Conservation (phyloP, 129 eudicot species). For the Solidago caesia region DNA sequence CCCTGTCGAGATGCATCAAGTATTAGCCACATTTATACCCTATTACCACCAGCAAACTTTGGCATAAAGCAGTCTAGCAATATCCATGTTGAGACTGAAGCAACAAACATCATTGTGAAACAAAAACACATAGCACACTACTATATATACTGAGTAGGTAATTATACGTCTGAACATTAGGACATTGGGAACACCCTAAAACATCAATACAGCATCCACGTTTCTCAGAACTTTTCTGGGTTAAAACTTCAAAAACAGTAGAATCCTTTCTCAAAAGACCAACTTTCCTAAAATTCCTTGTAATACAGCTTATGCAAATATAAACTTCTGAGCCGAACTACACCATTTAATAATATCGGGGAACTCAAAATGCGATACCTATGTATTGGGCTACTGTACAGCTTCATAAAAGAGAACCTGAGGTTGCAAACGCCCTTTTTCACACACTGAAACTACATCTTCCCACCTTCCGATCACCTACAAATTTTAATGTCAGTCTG, state of each 20-base stretch:
- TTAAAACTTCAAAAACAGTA: constrained; percentile 21
- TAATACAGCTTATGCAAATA: constrained; percentile 30
- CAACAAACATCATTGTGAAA: no score
- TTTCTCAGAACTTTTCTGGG: constrained; percentile 3
- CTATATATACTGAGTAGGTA: background rate
- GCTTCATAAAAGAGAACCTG: constrained; percentile 95
- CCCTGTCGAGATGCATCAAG: no score
- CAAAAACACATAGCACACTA: background rate
- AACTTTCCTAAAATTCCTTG: constrained; percentile 34
- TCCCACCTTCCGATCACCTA: constrained; percentile 92
- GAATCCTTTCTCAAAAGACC: constrained; percentile 21
- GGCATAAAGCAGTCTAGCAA: no score
- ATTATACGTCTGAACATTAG: constrained; percentile 9
- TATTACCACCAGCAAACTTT: no score
- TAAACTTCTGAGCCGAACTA: constrained; percentile 30
- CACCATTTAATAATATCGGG: background rate
- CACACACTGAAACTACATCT: constrained; percentile 75
- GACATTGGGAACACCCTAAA: background rate
- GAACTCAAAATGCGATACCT: no score
- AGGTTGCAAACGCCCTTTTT: constrained; percentile 90
- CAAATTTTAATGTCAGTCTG: background rate
- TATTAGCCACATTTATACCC: no score
- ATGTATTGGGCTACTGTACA: constrained; percentile 24
- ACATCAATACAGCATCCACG: constrained; percentile 2
- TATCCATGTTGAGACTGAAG: no score